Base-by-base conservation (phyloP, 2,329 filamentous ascomycete genomes). In the Coleophoma crateriformis region DNA sequence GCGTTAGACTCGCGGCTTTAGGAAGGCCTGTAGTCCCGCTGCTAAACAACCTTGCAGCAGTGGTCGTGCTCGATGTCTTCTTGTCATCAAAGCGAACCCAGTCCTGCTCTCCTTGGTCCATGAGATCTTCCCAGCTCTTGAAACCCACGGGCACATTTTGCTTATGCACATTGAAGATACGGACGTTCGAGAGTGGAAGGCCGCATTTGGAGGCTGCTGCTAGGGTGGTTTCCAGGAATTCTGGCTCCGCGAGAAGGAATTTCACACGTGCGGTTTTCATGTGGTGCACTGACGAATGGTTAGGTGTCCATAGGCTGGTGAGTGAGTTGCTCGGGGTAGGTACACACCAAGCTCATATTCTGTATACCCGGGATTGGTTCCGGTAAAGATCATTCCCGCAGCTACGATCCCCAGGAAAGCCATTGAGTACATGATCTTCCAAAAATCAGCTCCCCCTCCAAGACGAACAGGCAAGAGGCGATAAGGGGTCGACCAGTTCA, bases 21-120 rank as follows among this genome's bases (percentile, higher is more conserved):
- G 70, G 69, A 7, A 67, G 55, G 74, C 81, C 87, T 81, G 90
- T 68, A 82, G 82, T 48, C 68, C 61, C 52, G 77, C 75, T 40
- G 63, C 67, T 47, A 37, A 62, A 63, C 65, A 71, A 33, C 74
- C 71, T 52, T 68, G 77, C 8, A 71, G 70, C 11, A 61, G 59
- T 58, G 0, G 61, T 73, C 53, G 74, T 57, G 14, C 57, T 59
- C 3, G 54, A 50, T 0, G 51, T 54, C 17, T 52, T 54, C 44
- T 57, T 47, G 35, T 60, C 54, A 46, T 61, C 54, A 42, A 64
- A 61, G 19, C 48, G 47, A 8, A 54, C 50, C 59, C 58, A 64
- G 15, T 58, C 57, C 33, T 51, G 47, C 41, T 63, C 58, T 14
- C 59, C 58, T 33, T 58, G 52, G 1, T 46, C 45, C 20, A 63